Conservation (phyloP, 306 rosid species). For the Vigna mungo region DNA sequence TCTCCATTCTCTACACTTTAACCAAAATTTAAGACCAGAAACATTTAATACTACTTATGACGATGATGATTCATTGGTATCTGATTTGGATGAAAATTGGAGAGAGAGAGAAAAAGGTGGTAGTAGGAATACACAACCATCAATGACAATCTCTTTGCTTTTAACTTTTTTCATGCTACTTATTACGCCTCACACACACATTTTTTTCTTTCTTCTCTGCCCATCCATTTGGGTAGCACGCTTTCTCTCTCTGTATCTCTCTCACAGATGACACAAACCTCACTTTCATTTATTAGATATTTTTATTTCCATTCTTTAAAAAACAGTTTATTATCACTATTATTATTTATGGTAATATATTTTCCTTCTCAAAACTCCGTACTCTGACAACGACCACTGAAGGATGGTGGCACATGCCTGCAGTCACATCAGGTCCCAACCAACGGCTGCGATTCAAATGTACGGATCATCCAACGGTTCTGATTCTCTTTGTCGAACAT, state of each 20-base stretch:
- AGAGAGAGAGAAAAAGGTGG: background rate
- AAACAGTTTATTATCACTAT: background rate
- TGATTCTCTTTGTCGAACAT: conserved; percentile 34
- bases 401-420: conserved; percentile 87
- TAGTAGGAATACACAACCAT: conserved; percentile 38
- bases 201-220: conserved; percentile 10
- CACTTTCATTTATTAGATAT: background rate
- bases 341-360: conserved; percentile 9
- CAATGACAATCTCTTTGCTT: conserved; percentile 49
- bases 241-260: background rate
- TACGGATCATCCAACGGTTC: conserved; percentile 53
- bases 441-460: conserved; percentile 48
- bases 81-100: conserved; percentile 11
- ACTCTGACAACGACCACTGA: conserved; percentile 89
- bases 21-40: too few species aligned
- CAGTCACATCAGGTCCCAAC: conserved; percentile 59
- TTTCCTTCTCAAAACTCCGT: conserved; percentile 54
- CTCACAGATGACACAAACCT: background rate
- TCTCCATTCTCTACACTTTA: too few species aligned
- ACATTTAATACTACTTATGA: too few species aligned
- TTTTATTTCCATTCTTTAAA: too few species aligned
- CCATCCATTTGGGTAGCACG: conserved; percentile 40
- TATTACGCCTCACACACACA: conserved; percentile 47
- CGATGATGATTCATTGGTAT: conserved; percentile 1
- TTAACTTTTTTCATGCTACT: conserved; percentile 51